These are phyloP conservation scores for Suillus sp. DNA, from an alignment of 768 basidiomycete genomes.

Conservation along the genomic window DNA sequence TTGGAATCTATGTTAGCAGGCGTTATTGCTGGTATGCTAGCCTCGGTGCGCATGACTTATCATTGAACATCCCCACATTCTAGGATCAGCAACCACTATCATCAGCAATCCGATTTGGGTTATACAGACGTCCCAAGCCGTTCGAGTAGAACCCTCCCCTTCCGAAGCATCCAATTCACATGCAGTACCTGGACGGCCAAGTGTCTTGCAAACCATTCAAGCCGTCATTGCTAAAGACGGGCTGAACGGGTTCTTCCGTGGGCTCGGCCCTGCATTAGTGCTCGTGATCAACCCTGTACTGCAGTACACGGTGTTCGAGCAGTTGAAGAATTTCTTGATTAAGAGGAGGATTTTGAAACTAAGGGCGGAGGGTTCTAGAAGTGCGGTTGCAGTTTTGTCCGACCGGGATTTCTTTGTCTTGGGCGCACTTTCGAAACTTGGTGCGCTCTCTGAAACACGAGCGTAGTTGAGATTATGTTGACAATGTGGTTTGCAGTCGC, in stretches of 20 bases:
- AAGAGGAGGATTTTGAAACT: conserved; percentile 58
- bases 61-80: neutral
- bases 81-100: conserved; percentile 86
- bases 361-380: conserved; percentile 46
- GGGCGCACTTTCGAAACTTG: conserved; percentile 92
- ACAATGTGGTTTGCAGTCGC: conserved; percentile 39
- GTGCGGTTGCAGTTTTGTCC: conserved; percentile 54
- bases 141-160: conserved; percentile 45
- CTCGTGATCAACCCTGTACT: conserved; percentile 95
- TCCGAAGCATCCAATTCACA: conserved; percentile 29
- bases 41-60: neutral
- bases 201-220: conserved; percentile 69
- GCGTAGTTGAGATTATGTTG: conserved; percentile 3
- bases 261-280: conserved; percentile 90
- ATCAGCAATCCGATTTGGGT: conserved; percentile 97
- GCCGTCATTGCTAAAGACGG: conserved; percentile 77
- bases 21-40: conserved; percentile 71
- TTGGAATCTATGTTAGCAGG: conserved; percentile 90
- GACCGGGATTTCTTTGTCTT: conserved; percentile 94
- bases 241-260: conserved; percentile 81
- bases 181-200: conserved; percentile 45
- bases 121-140: conserved; percentile 87
- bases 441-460: conserved; percentile 38
- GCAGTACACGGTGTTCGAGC: conserved; percentile 93
- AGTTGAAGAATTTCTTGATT: conserved; percentile 84